Base-by-base conservation (phyloP, 441 rosid genomes). In the Pelargonium fulgidum region DNA sequence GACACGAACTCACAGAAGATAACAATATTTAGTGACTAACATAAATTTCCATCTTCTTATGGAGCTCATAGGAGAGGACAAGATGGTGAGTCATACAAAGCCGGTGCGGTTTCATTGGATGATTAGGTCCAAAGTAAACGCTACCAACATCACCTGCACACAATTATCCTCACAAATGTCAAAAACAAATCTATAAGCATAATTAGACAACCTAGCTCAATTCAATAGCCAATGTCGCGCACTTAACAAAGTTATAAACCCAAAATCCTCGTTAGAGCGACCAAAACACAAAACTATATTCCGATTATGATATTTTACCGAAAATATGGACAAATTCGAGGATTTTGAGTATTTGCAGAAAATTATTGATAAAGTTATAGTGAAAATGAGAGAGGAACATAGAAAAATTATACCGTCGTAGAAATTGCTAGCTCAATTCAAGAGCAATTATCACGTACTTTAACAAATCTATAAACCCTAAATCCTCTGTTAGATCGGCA, bases 71-170 rank as follows among this genome's bases (percentile, higher is more conserved):
- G 11, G 97, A 80, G 71, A 92, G 99, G 59, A 94, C 93, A 45
- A 94, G 91, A 83, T 94, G 98, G 75, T 92, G 99, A 0, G 98
- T 92, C 98, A 94, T 92, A 72, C 99, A 92, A 64, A 90, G 93
- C 76, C 99, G 81, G 73, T 94, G 98, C 0, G 98, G 98, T 72
- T 92, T 90, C 99, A 92, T 92, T 2, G 98, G 99, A 82, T 94
- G 99, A 75, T 94, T 88, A 0, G 98, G 97, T n/a, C 98, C 97
- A 82, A 94, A 94, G 78, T 89, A 94, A 17, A 94, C 98, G 12
- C 78, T 89, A 22, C 98, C 99, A 73, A 87, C 99, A 63, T 94
- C 97, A 65, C 99, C 97, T 94, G 87, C 81, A 78, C 42, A 39
- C 8, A 39, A 39, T 39, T 39, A 39, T 6, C 5, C 39, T 33